Percentiles rank a stretch among this genome's conserved stretches.
Conservation (phyloP, 1,139 yeast genomes). For the Taiozyma onychis region DNA sequence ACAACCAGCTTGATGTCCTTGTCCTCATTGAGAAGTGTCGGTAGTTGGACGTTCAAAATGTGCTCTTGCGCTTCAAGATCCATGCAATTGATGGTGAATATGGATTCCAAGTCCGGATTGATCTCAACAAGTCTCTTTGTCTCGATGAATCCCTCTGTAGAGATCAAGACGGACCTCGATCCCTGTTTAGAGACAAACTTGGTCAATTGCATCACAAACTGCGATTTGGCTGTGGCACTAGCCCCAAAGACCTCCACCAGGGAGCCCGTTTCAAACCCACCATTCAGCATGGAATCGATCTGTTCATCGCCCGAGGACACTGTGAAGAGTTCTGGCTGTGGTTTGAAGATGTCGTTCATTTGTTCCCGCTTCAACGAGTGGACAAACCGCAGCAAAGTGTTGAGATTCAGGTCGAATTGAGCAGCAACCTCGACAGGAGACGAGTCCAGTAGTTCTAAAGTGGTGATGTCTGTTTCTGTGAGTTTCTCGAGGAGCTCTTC, state of each 20-base stretch:
- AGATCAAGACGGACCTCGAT: constrained; percentile 45
- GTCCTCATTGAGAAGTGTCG: constrained; percentile 33
- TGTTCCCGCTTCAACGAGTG: constrained; percentile 21
- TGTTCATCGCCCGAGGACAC: constrained; percentile 39
- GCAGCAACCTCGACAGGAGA: constrained; percentile 20
- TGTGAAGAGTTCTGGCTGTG: neutral
- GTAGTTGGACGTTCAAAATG: constrained; percentile 65
- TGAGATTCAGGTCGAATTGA: constrained; percentile 34
- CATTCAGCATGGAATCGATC: constrained; percentile 54
- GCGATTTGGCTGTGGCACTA: constrained; percentile 83
- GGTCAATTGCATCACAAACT: constrained; percentile 60
- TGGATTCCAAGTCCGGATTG: constrained; percentile 32
- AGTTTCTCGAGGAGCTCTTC: constrained; percentile 24
- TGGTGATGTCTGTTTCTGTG: constrained; percentile 27
- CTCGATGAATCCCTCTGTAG: constrained; percentile 72
- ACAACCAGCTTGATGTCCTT: constrained; percentile 48
- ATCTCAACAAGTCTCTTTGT: constrained; percentile 49
- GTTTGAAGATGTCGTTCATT: constrained; percentile 1
- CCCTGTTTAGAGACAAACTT: constrained; percentile 46
- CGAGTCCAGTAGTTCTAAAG: constrained; percentile 37
- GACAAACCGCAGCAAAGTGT: constrained; percentile 27
- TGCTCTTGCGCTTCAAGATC: constrained; percentile 75
- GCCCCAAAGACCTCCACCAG: constrained; percentile 82
- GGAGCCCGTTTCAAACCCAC: constrained; percentile 64
- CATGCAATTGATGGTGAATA: constrained; percentile 58